Evolutionary conservation across 148 eudicot species (phyloP).

Genomic region (Spergularia marina): DNA sequence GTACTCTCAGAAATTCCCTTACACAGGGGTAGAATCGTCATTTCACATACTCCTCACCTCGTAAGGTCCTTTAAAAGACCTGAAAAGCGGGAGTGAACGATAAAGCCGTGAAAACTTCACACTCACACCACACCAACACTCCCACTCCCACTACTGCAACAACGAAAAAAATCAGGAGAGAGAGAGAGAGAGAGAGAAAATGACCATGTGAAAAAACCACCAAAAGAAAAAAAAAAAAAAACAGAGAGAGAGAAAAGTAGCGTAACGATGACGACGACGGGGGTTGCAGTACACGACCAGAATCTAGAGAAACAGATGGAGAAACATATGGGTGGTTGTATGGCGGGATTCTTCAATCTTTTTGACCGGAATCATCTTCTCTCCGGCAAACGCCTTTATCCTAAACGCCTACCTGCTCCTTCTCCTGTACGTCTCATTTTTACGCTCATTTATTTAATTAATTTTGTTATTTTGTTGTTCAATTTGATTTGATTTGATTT

Average conservation of each 20-base stretch:
- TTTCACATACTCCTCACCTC: slow-evolving; percentile 10
- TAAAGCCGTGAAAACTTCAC: slow-evolving; percentile 31
- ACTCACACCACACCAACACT: not conserved
- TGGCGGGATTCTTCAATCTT: slow-evolving; percentile 78
- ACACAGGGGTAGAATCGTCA: slow-evolving; percentile 12
- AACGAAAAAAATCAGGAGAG: slow-evolving; percentile 8
- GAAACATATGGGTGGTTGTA: slow-evolving; percentile 86
- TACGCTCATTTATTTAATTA: not conserved
- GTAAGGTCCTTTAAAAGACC: slow-evolving; percentile 45
- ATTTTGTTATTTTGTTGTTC: not conserved
- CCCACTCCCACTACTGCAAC: not conserved
- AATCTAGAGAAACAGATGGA: slow-evolving; percentile 62
- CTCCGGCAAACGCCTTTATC: slow-evolving; percentile 48
- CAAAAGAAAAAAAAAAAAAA: no score
- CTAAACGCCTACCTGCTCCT: slow-evolving; percentile 67
- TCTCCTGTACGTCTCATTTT: slow-evolving; percentile 12
- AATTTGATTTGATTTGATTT: not conserved
- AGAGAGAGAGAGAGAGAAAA: slow-evolving; percentile 31
- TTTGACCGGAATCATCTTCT: slow-evolving; percentile 68
- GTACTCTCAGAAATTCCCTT: no score
- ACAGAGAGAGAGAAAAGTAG: slow-evolving; percentile 11
- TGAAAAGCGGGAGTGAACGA: slow-evolving; percentile 69
- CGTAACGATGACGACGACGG: slow-evolving; percentile 33
- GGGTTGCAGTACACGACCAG: slow-evolving; percentile 41
- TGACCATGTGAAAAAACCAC: not conserved